Evolutionary conservation across 352 stramenopile species (phyloP).

Genomic region (Phytophthora uliginosa): DNA sequence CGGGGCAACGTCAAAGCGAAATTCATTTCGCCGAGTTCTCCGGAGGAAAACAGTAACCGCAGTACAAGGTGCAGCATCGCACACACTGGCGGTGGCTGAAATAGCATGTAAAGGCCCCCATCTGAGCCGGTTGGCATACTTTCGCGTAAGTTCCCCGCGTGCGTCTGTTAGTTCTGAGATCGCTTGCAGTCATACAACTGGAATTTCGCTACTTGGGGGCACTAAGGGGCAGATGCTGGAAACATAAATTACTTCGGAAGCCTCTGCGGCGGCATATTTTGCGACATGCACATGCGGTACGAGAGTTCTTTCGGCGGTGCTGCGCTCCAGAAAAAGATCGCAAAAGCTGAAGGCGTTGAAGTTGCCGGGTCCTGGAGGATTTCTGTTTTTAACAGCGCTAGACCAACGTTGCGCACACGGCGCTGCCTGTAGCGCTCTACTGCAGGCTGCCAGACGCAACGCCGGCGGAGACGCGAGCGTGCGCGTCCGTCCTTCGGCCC

Average conservation of each 20-base stretch:
- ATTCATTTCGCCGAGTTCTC: slow-evolving; percentile 27
- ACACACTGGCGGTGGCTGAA: not conserved
- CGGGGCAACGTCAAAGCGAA: slow-evolving; percentile 11
- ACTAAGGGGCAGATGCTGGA: slow-evolving; percentile 20
- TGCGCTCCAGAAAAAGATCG: slow-evolving; percentile 31
- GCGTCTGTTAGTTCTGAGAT: slow-evolving; percentile 29
- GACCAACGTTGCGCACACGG: slow-evolving; percentile 17
- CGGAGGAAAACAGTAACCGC: slow-evolving; percentile 12
- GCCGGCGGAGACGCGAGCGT: not conserved
- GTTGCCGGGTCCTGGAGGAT: slow-evolving; percentile 11
- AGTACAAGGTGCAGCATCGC: slow-evolving; percentile 12
- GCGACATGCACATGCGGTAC: slow-evolving; percentile 22
- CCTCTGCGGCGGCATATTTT: slow-evolving; percentile 19
- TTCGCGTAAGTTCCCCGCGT: slow-evolving; percentile 22
- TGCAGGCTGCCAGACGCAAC: not conserved
- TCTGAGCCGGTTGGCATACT: slow-evolving; percentile 8
- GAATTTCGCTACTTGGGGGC: slow-evolving; percentile 7
- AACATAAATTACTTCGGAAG: slow-evolving; percentile 28
- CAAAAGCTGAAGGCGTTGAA: slow-evolving; percentile 43
- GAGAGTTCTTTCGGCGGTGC: slow-evolving; percentile 20
- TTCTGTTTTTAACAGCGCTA: slow-evolving; percentile 39
- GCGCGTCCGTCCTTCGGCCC: slow-evolving; percentile 20
- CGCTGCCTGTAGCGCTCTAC: not conserved
- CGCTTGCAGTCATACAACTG: slow-evolving; percentile 4
- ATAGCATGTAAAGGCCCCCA: slow-evolving; percentile 20